phyloP scores from a whole-genome alignment of 1,139 yeast species.

The Yamadazyma pseudoaaseri region DNA sequence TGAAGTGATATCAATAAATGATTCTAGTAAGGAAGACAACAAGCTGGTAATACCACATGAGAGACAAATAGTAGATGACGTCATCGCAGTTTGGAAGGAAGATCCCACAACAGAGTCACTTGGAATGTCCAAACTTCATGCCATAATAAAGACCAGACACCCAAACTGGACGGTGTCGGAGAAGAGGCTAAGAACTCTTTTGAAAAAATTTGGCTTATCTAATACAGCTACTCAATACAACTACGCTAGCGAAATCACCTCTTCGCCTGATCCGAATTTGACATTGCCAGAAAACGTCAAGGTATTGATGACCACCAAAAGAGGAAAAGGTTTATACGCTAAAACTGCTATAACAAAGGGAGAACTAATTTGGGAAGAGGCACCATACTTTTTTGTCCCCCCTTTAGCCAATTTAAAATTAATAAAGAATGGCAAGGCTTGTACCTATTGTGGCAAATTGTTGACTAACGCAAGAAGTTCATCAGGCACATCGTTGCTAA shows the following conservation, averaged over 20 bases:
- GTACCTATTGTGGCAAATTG: conserved; percentile 75
- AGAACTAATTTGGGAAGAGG: conserved; percentile 56
- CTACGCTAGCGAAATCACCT: conserved; percentile 55
- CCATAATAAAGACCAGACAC: conserved; percentile 48
- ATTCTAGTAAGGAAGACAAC: conserved; percentile 20
- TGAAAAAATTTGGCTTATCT: conserved; percentile 55
- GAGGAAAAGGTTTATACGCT: conserved; percentile 51
- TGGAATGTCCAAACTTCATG: conserved; percentile 55
- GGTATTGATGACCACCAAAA: conserved; percentile 37
- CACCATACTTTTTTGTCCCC: conserved; percentile 67
- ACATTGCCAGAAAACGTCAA: conserved; percentile 47
- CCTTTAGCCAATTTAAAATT: conserved; percentile 67
- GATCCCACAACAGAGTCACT: conserved; percentile 64
- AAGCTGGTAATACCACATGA: conserved; percentile 56
- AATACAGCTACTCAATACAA: conserved; percentile 36
- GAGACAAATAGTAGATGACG: conserved; percentile 60
- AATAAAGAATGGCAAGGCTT: conserved; percentile 67
- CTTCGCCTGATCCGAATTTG: conserved; percentile 50
- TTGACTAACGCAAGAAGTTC: conserved; percentile 32
- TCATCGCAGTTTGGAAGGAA: conserved; percentile 64
- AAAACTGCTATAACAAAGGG: conserved; percentile 47
- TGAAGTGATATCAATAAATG: conserved; percentile 36
- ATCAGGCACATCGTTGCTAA: conserved; percentile 32
- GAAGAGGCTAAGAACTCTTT: conserved; percentile 51
- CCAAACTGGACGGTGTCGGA: conserved; percentile 65